These are phyloP conservation scores for Dioszegia aurantiaca DNA, from an alignment of 768 basidiomycete genomes.

Conservation along the genomic window DNA sequence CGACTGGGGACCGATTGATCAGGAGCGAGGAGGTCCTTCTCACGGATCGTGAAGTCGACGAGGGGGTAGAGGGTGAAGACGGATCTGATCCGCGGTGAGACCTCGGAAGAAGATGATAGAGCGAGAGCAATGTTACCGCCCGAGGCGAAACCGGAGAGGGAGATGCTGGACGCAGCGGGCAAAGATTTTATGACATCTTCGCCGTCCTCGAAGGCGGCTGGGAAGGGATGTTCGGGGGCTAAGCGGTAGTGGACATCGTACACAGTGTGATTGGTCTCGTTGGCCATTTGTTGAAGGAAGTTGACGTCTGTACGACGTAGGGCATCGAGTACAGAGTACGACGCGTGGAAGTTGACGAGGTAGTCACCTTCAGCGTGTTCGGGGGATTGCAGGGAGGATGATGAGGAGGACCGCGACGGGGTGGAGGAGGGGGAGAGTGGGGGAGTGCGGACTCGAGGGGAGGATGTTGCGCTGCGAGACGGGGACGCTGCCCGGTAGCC, in stretches of 20 bases:
- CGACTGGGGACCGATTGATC: slow-evolving; percentile 1
- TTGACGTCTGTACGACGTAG: slow-evolving; percentile 5
- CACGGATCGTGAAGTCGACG: slow-evolving; percentile 13
- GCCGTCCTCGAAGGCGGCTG: slow-evolving; percentile 11
- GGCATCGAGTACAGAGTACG: slow-evolving; percentile 8
- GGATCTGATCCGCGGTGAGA: slow-evolving; percentile 7
- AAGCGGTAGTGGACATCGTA: slow-evolving; percentile 14
- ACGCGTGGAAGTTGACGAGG: slow-evolving; percentile 15
- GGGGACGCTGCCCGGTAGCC: not conserved
- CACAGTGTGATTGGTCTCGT: slow-evolving; percentile 5
- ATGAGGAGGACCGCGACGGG: not conserved
- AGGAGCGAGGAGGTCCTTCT: slow-evolving; percentile 9
- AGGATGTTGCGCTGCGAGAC: not conserved
- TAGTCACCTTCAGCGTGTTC: slow-evolving; percentile 5
- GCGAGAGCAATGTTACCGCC: slow-evolving; percentile 8
- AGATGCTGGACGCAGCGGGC: not conserved
- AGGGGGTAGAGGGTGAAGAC: slow-evolving; percentile 12
- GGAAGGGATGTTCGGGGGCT: slow-evolving; percentile 15
- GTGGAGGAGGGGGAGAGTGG: not conserved
- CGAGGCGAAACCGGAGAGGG: slow-evolving; percentile 11
- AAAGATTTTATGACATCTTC: slow-evolving; percentile 10
- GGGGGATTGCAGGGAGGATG: not conserved
- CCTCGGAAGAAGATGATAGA: slow-evolving; percentile 1
- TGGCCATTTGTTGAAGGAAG: slow-evolving; percentile 13
- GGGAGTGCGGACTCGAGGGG: not conserved